Conservation (phyloP, 2,329 filamentous ascomycete species). For the Tolypocladium amazonense region DNA sequence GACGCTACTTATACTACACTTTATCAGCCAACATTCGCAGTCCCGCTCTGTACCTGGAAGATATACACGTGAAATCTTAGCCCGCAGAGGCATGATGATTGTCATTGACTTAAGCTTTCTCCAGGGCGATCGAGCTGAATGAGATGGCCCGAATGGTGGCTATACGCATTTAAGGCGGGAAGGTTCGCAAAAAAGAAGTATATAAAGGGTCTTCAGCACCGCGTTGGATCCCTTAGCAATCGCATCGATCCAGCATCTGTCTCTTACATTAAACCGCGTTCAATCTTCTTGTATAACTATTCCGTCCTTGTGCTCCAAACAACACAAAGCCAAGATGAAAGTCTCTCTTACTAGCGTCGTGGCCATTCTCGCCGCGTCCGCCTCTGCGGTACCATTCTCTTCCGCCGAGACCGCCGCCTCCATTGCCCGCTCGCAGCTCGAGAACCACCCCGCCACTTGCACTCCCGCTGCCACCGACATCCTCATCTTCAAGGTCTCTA, state of each 20-base stretch:
- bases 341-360: background rate
- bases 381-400: background rate
- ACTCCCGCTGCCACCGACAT: constrained; percentile 6
- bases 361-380: background rate
- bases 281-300: background rate
- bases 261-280: background rate
- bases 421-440: background rate
- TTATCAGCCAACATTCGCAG: background rate
- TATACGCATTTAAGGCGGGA: background rate
- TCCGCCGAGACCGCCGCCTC: background rate
- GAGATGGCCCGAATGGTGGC: background rate
- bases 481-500: constrained; percentile 3
- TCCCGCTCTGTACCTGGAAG: background rate
- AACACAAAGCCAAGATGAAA: background rate
- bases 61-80: too few relatives aligned
- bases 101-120: background rate
- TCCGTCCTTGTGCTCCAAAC: background rate
- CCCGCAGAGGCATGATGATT: too few relatives aligned
- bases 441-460: background rate
- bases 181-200: too few relatives aligned
- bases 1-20: background rate
- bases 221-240: background rate
- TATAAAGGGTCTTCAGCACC: background rate
- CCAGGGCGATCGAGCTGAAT: background rate
- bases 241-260: background rate